Evolutionary conservation across 495 filamentous ascomycete genomes (phyloP).

Genomic region (Zalerion maritima): DNA sequence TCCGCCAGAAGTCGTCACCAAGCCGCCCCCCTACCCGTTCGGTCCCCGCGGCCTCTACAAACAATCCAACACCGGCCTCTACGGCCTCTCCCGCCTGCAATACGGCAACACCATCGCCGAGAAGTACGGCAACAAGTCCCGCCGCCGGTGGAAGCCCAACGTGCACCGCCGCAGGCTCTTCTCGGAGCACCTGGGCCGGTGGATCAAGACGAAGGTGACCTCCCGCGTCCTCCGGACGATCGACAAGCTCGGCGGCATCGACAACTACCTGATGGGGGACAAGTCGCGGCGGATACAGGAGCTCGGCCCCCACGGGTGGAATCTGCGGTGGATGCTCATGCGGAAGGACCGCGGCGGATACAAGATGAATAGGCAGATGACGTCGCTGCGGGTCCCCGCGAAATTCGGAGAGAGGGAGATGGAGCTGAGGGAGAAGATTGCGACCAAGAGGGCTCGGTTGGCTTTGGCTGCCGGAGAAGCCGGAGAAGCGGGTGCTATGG

Average conservation of each 20-base stretch:
- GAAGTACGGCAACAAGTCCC: conserved; percentile 65
- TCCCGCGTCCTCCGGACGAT: conserved; percentile 71
- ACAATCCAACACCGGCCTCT: conserved; percentile 76
- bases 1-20: conserved; percentile 16
- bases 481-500: too few species aligned
- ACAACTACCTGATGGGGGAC: conserved; percentile 73
- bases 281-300: conserved; percentile 63
- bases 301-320: conserved; percentile 77
- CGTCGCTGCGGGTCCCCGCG: too few species aligned
- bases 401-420: too few species aligned
- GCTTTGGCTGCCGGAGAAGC: conserved; percentile 17
- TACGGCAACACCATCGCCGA: conserved; percentile 86
- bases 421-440: conserved; percentile 48
- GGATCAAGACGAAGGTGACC: conserved; percentile 60
- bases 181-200: conserved; percentile 46
- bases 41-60: conserved; percentile 69
- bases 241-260: conserved; percentile 72
- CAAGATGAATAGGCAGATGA: too few species aligned
- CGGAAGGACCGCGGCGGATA: conserved; percentile 47
- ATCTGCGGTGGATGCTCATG: conserved; percentile 72
- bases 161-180: conserved; percentile 65
- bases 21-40: conserved; percentile 67
- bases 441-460: conserved; percentile 31
- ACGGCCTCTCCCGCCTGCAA: conserved; percentile 60
- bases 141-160: conserved; percentile 78